These are phyloP conservation scores for Fusarium tricinctum DNA, from an alignment of 2,329 filamentous ascomycete genomes.

Conservation along the genomic window DNA sequence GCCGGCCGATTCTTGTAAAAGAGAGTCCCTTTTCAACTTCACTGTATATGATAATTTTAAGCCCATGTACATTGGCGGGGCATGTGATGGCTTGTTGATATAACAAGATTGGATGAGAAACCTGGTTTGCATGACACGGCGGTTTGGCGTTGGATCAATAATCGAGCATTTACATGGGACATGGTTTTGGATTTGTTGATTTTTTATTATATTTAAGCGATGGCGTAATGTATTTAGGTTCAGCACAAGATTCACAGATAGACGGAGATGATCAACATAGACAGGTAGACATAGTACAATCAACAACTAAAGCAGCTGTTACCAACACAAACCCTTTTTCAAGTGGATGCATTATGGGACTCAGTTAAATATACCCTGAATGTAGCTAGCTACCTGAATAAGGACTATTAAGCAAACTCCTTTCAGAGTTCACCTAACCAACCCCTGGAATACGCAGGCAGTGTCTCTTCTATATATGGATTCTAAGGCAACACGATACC, in stretches of 20 bases:
- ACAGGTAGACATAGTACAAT: slow-evolving; percentile 24
- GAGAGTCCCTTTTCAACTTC: slow-evolving; percentile 8
- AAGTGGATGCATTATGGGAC: background rate
- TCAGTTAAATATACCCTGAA: background rate
- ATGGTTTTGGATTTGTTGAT: slow-evolving; percentile 7
- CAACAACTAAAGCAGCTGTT: background rate
- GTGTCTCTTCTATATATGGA: slow-evolving; percentile 43
- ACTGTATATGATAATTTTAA: slow-evolving; percentile 27
- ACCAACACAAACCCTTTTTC: background rate
- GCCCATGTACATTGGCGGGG: slow-evolving; percentile 8
- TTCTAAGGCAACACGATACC: slow-evolving; percentile 34
- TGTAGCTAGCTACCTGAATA: slow-evolving; percentile 5
- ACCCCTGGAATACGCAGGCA: slow-evolving; percentile 1
- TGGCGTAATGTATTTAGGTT: slow-evolving; percentile 27
- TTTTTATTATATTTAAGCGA: slow-evolving; percentile 25
- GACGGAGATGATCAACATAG: slow-evolving; percentile 23
- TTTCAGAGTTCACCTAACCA: slow-evolving; percentile 1
- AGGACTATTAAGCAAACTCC: background rate
- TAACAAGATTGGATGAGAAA: slow-evolving; percentile 19
- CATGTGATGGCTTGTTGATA: slow-evolving; percentile 8
- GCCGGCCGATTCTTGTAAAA: slow-evolving; percentile 42
- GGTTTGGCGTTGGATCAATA: slow-evolving; percentile 28
- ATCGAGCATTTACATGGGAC: slow-evolving; percentile 20
- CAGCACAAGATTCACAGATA: slow-evolving; percentile 19
- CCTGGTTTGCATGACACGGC: slow-evolving; percentile 19